Evolutionary conservation across 1,139 yeast species (phyloP).

Genomic region (Trichomonascaceae sp.): DNA sequence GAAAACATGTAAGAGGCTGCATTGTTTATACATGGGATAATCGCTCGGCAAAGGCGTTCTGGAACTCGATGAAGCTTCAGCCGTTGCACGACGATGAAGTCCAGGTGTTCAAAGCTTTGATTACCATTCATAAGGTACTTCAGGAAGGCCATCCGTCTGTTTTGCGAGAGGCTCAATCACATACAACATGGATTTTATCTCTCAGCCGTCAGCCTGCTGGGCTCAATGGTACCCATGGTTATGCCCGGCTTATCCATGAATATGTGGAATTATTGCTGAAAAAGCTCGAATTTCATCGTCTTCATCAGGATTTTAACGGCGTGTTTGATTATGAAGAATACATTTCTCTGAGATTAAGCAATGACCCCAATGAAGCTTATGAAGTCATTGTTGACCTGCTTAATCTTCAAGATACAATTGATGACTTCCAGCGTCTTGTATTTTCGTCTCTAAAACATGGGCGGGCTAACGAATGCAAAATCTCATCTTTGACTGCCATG

Average conservation of each 20-base stretch:
- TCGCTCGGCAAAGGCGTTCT: conserved; percentile 75
- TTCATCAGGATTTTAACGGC: conserved; percentile 87
- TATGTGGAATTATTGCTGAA: conserved; percentile 64
- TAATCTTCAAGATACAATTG: conserved; percentile 80
- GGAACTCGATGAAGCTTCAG: conserved; percentile 76
- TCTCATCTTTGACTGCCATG: conserved; percentile 83
- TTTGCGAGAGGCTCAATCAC: conserved; percentile 73
- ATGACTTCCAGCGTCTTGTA: conserved; percentile 69
- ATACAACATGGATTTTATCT: conserved; percentile 55
- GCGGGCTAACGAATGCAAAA: conserved; percentile 69
- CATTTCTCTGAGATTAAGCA: conserved; percentile 76
- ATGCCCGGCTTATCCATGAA: conserved; percentile 70
- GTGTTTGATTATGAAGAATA: conserved; percentile 96
- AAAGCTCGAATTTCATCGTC: conserved; percentile 77
- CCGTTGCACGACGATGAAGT: conserved; percentile 80
- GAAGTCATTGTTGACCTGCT: conserved; percentile 82
- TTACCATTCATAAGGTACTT: conserved; percentile 83
- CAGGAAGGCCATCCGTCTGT: conserved; percentile 95
- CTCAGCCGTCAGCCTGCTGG: conserved; percentile 22
- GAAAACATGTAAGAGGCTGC: conserved; percentile 89
- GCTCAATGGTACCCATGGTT: conserved; percentile 39
- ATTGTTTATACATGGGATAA: conserved; percentile 97
- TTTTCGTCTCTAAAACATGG: conserved; percentile 68
- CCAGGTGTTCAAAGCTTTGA: conserved; percentile 81
- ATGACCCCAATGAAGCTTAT: conserved; percentile 94